Evolutionary conservation across 306 rosid species (phyloP).

Genomic region (Ammopiptanthus mongolicus): DNA sequence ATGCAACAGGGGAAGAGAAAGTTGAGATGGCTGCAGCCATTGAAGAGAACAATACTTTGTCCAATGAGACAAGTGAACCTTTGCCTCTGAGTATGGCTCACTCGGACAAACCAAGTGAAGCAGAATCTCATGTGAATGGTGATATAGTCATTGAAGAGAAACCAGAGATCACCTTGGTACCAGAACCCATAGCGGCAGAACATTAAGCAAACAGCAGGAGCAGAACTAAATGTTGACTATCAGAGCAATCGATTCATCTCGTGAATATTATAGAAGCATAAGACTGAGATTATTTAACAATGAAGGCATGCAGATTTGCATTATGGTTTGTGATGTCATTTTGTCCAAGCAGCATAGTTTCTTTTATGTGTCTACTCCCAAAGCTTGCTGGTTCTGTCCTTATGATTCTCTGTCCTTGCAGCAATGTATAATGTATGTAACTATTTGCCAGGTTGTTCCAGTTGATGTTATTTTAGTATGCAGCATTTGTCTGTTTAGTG

Average conservation of each 20-base stretch:
- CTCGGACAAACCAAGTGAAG: conserved; percentile 31
- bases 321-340: conserved; percentile 57
- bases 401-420: conserved; percentile 42
- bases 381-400: conserved; percentile 58
- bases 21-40: conserved; percentile 21
- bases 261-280: conserved; percentile 45
- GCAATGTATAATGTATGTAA: conserved; percentile 67
- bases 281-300: conserved; percentile 44
- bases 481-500: conserved; percentile 41
- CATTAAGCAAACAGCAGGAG: conserved; percentile 36
- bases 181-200: conserved; percentile 42
- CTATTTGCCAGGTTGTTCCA: conserved; percentile 45
- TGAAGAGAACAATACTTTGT: conserved; percentile 26
- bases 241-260: conserved; percentile 32
- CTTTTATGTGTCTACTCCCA: conserved; percentile 41
- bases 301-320: conserved; percentile 55
- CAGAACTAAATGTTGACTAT: conserved; percentile 24
- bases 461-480: conserved; percentile 43
- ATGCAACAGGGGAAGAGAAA: conserved; percentile 36
- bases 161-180: conserved; percentile 30
- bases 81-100: conserved; percentile 31
- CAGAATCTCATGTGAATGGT: conserved; percentile 31
- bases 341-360: conserved; percentile 62
- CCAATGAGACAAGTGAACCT: conserved; percentile 23
- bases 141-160: conserved; percentile 44